phyloP scores from a whole-genome alignment of 2,329 filamentous ascomycete genomes.

The Penicillium hordei region DNA sequence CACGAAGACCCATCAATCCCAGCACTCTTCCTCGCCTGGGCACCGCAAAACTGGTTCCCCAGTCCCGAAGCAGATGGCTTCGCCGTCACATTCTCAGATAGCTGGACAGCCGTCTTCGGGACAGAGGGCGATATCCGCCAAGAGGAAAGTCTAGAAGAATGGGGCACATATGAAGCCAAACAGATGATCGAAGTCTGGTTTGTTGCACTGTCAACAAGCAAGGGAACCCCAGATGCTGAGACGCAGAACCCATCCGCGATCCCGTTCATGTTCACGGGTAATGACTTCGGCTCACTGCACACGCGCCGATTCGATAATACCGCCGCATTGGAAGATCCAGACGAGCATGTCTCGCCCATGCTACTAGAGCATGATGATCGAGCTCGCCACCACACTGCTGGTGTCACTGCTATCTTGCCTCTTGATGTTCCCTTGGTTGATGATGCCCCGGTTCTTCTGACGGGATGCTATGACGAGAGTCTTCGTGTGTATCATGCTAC shows the following conservation, averaged over 20 bases:
- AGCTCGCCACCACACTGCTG: constrained; percentile 67
- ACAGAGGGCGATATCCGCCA: constrained; percentile 36
- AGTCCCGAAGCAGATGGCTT: constrained; percentile 48
- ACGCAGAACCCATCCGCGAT: not conserved
- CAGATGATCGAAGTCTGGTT: constrained; percentile 44
- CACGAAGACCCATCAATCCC: constrained; percentile 59
- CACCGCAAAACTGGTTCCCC: constrained; percentile 50
- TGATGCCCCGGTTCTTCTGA: constrained; percentile 64
- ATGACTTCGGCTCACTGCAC: constrained; percentile 41
- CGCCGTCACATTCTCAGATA: constrained; percentile 70
- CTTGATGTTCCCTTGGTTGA: constrained; percentile 49
- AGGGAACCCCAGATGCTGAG: not conserved
- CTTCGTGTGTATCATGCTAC: constrained; percentile 61
- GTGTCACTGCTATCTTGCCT: constrained; percentile 83
- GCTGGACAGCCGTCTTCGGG: constrained; percentile 59
- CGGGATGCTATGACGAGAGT: constrained; percentile 88
- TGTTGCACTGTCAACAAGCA: constrained; percentile 32
- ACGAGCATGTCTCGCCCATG: constrained; percentile 18
- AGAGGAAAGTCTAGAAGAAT: constrained; percentile 20
- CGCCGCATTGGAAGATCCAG: constrained; percentile 19
- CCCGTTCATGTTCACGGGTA: constrained; percentile 39
- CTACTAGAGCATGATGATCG: constrained; percentile 45
- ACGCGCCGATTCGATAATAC: constrained; percentile 30
- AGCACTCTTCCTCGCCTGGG: constrained; percentile 73
- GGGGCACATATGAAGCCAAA: constrained; percentile 29